Evolutionary conservation across 2,329 filamentous ascomycete genomes (phyloP).

Genomic region (Neurospora sp.): DNA sequence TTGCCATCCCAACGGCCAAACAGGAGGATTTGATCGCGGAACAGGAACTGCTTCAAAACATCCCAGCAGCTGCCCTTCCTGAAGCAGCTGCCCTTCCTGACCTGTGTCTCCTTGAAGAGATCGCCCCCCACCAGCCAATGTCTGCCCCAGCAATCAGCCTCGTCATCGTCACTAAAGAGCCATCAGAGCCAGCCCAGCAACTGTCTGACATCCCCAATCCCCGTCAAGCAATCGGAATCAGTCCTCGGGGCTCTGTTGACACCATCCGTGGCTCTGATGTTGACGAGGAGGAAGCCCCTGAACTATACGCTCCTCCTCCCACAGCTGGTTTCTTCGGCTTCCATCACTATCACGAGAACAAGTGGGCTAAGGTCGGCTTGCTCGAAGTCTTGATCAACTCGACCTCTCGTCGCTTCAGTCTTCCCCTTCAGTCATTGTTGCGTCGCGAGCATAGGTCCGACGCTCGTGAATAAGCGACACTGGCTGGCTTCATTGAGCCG

Average conservation of each 20-base stretch:
- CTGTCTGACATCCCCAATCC: neutral
- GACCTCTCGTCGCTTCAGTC: slow-evolving; percentile 14
- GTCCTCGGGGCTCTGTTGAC: slow-evolving; percentile 2
- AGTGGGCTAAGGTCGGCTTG: slow-evolving; percentile 17
- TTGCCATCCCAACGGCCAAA: neutral
- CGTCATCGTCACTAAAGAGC: neutral
- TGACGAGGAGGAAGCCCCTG: neutral
- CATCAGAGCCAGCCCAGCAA: neutral
- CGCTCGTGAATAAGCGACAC: neutral
- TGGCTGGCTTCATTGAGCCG: neutral
- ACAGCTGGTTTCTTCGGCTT: slow-evolving; percentile 24
- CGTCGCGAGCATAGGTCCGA: neutral
- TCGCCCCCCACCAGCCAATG: neutral
- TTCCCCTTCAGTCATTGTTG: slow-evolving; percentile 10
- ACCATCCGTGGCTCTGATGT: neutral
- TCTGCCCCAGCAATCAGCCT: neutral
- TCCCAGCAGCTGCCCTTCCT: neutral
- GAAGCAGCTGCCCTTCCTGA: neutral
- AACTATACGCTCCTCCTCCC: neutral
- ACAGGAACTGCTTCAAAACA: neutral
- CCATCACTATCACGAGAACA: slow-evolving; percentile 12
- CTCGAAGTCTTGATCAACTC: slow-evolving; percentile 1
- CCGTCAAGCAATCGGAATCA: neutral
- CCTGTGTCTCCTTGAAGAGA: neutral
- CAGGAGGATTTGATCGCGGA: neutral